Conservation (phyloP, 225 moss, liverwort and hornwort genomes). For the Marchantia polymorpha region DNA sequence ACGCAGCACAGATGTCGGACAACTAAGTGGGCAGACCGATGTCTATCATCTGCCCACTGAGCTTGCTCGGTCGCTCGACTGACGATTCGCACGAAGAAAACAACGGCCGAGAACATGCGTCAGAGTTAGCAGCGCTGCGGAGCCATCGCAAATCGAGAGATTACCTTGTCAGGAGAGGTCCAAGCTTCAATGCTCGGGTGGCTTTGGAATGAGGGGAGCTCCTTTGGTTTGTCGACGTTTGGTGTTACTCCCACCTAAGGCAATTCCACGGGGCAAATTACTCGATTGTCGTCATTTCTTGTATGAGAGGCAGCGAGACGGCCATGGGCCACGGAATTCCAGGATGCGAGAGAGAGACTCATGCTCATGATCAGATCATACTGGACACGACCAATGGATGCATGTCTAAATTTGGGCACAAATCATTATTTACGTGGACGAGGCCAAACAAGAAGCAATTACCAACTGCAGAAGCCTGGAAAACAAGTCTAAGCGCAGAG, state of each 20-base stretch:
- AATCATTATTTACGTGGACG: background rate
- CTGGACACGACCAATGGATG: background rate
- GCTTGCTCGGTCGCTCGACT: background rate
- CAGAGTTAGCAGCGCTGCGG: background rate
- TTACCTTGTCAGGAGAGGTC: conserved; percentile 71
- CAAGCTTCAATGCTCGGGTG: conserved; percentile 56
- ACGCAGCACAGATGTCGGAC: too few species aligned
- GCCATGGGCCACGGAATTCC: background rate
- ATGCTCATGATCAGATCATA: background rate
- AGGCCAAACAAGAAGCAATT: background rate
- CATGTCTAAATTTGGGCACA: background rate
- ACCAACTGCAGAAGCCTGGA: background rate
- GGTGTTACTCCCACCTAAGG: conserved; percentile 52
- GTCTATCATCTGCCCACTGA: background rate
- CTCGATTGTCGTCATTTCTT: conserved; percentile 4
- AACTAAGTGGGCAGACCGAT: too few species aligned
- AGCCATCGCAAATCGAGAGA: background rate
- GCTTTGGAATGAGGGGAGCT: conserved; percentile 99
- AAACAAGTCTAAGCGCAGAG: background rate
- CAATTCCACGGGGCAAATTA: conserved; percentile 16
- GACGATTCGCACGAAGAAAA: background rate
- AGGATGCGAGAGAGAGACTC: background rate
- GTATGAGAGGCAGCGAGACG: background rate
- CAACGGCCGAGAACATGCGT: background rate
- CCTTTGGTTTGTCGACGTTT: conserved; percentile 65